These are phyloP conservation scores for Alternaria consortialis DNA, from an alignment of 2,329 filamentous ascomycete species.

Conservation along the genomic window DNA sequence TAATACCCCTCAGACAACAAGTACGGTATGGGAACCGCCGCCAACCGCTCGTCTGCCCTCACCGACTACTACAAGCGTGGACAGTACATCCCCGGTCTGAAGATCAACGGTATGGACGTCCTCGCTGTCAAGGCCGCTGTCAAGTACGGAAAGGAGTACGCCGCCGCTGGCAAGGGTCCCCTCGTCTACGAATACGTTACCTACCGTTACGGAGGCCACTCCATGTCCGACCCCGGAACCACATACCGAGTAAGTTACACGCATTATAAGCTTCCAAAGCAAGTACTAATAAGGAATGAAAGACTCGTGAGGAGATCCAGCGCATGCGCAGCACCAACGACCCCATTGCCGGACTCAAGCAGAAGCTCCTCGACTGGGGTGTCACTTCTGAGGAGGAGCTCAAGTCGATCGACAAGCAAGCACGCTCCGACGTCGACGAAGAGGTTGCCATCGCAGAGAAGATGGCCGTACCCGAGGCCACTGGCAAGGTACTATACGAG, in stretches of 20 bases:
- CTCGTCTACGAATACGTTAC: constrained; percentile 98
- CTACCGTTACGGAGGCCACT: constrained; percentile 99
- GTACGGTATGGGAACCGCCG: constrained; percentile 99
- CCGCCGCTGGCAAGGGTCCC: constrained; percentile 83
- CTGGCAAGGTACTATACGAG: constrained; percentile 86
- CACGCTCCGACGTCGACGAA: constrained; percentile 81
- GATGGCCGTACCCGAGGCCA: constrained; percentile 83
- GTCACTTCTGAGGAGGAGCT: constrained; percentile 93
- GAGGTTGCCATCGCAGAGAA: constrained; percentile 91
- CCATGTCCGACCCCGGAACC: constrained; percentile 99
- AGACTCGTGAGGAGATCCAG: constrained; percentile 97
- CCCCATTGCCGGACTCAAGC: constrained; percentile 96
- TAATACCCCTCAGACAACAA: constrained; percentile 84
- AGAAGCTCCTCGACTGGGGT: constrained; percentile 96
- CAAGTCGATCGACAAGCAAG: constrained; percentile 95
- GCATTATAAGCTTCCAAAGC: background rate
- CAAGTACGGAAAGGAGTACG: constrained; percentile 91
- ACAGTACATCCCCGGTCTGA: constrained; percentile 98
- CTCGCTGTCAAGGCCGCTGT: constrained; percentile 97
- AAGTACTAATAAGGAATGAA: constrained; percentile 25
- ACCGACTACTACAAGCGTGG: constrained; percentile 99
- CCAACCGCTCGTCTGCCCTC: constrained; percentile 89
- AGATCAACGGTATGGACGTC: constrained; percentile 99
- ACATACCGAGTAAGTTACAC: constrained; percentile 76
- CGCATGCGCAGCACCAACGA: constrained; percentile 99